Percentiles rank a stretch among this genome's conserved stretches.
Evolutionary conservation across 2,329 filamentous ascomycete species (phyloP).

Genomic region (Domatiomyces catenatus): DNA sequence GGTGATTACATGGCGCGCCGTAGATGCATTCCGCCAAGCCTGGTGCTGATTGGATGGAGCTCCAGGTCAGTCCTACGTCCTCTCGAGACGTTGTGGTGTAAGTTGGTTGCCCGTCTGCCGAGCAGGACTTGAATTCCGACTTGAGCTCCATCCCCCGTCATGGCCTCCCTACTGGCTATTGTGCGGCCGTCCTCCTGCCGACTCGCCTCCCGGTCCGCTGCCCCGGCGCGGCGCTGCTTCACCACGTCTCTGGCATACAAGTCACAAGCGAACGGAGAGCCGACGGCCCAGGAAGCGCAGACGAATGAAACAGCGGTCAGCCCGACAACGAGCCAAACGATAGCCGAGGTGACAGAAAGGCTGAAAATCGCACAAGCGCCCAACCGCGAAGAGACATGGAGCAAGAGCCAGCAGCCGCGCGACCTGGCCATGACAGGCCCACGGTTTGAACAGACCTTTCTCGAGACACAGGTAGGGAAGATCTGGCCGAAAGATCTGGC

Average conservation of each 20-base stretch:
- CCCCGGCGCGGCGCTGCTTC: constrained; percentile 43
- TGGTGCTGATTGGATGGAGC: not conserved
- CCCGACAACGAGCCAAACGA: constrained; percentile 36
- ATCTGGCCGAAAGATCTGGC: too few relatives aligned
- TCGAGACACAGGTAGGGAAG: constrained; percentile 62
- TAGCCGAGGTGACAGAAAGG: constrained; percentile 38
- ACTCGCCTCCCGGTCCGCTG: constrained; percentile 44
- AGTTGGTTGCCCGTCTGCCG: not conserved
- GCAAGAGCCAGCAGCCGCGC: constrained; percentile 67
- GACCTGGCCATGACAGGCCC: constrained; percentile 80
- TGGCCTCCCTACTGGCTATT: constrained; percentile 8
- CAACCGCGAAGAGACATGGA: constrained; percentile 71
- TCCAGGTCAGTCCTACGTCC: not conserved
- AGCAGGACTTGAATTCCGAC: not conserved
- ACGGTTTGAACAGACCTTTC: constrained; percentile 92
- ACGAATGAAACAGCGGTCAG: constrained; percentile 43
- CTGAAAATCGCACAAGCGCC: constrained; percentile 60
- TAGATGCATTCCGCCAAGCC: not conserved
- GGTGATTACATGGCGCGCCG: too few relatives aligned
- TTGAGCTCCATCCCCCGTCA: not conserved
- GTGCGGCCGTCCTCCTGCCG: constrained; percentile 5
- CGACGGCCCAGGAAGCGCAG: constrained; percentile 41
- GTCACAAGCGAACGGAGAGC: constrained; percentile 12
- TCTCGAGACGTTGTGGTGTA: not conserved
- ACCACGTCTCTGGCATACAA: constrained; percentile 12